Conservation (phyloP, 2,329 filamentous ascomycete species). For the Aspergillus chevalieri region DNA sequence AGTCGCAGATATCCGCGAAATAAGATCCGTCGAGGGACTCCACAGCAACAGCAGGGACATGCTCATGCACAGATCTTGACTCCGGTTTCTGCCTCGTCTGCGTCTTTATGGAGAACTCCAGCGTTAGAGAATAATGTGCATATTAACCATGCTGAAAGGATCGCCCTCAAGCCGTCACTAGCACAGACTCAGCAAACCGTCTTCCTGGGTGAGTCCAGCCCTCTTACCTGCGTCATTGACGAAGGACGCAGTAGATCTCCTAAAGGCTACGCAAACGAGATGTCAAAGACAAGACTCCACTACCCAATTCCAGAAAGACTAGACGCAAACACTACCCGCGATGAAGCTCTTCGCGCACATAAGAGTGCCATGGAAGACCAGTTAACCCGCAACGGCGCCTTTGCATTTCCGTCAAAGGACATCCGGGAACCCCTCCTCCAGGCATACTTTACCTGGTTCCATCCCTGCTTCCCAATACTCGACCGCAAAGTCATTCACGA, state of each 20-base stretch:
- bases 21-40: constrained; percentile 6
- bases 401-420: constrained; percentile 42
- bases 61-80: not conserved
- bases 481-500: constrained; percentile 42
- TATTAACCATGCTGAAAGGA: not conserved
- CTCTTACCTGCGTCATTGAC: constrained; percentile 46
- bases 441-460: constrained; percentile 53
- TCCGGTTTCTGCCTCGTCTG: not conserved
- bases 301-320: constrained; percentile 29
- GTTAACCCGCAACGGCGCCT: constrained; percentile 35
- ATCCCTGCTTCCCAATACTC: constrained; percentile 52
- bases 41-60: not conserved
- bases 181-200: constrained; percentile 21
- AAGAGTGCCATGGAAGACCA: constrained; percentile 30
- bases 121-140: not conserved
- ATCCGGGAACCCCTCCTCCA: constrained; percentile 41
- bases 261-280: constrained; percentile 24
- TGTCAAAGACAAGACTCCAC: constrained; percentile 31
- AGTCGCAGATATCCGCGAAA: constrained; percentile 15
- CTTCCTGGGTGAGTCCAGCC: constrained; percentile 45
- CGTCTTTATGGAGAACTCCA: not conserved
- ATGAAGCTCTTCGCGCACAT: constrained; percentile 15
- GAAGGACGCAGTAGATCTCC: constrained; percentile 25
- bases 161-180: not conserved
- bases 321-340: constrained; percentile 8